Base-by-base conservation (phyloP, 805 yeast species). In the Metschnikowia hibisci region DNA sequence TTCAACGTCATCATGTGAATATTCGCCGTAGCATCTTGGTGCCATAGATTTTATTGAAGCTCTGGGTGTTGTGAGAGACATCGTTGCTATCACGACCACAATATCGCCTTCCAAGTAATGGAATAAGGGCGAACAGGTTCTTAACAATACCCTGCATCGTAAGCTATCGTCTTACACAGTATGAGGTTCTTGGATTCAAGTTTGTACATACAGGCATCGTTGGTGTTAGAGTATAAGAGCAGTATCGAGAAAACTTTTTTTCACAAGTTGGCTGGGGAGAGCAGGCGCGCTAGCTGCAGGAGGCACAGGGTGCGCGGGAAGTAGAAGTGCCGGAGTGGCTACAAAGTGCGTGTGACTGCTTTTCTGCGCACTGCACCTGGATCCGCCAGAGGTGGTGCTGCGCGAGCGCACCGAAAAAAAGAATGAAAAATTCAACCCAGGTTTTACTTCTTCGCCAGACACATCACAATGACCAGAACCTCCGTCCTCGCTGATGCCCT, bases 401-500 rank as follows among this genome's bases (percentile, higher is more conserved):
- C 13, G 40, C 40, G 32, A 22, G 25, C n/a, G n/a, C 23, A 20
- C 16, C 10, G 11, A 22, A 43, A 43, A 41, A 26, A 32, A 32
- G 18, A 14, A 37, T 37, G 40, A 37, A 47, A 47, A 47, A 25
- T 12, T 25, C 34, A 6, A 10, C 20, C 11, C 34, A 13, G 22
- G 14, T 18, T 23, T n/a, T 13, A 27, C 42, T 32, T 26, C 34
- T 23, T 23, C 25, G 34, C 43, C 41, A 36, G 34, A 36, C 25
- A 22, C 44, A 38, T 30, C 43, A 43, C 34, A 70, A 89, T 90
- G 97, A 87, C 96, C 74, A 90, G 97, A 81, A 81, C 96, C 61
- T 90, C 97, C 64, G 97, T 87, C 75, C 86, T 90, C 74, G 96
- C 96, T 71, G 97, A 90, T 80, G 97, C 97, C 71, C 84, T 90